Percentiles rank a stretch among this genome's conserved stretches.
Evolutionary conservation across 108 stramenopile species (phyloP).

Genomic region (Pseudonitzschia delicatissima): DNA sequence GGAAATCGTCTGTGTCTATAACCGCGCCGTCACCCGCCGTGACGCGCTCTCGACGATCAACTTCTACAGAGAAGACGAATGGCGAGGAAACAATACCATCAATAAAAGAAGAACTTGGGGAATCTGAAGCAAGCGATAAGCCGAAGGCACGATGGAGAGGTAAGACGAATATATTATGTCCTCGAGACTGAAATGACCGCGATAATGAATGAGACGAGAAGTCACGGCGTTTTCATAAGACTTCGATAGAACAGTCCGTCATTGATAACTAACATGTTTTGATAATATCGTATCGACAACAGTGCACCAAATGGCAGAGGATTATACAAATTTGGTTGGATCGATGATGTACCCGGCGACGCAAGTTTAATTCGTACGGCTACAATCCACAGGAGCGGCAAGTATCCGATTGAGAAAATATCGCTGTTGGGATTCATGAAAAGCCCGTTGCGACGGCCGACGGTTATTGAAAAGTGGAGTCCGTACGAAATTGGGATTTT

Average conservation of each 20-base stretch:
- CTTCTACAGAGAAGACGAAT: neutral
- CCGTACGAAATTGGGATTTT: conserved; percentile 86
- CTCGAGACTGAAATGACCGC: too few species aligned
- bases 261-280: neutral
- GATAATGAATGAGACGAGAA: neutral
- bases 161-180: neutral
- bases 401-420: conserved; percentile 56
- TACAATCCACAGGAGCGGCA: conserved; percentile 35
- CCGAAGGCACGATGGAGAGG: conserved; percentile 13
- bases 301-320: conserved; percentile 70
- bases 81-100: neutral
- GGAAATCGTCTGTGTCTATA: neutral
- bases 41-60: conserved; percentile 2
- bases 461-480: conserved; percentile 84
- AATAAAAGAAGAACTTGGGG: neutral
- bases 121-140: neutral
- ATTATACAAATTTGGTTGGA: conserved; percentile 59
- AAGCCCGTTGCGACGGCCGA: conserved; percentile 68
- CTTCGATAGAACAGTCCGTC: neutral
- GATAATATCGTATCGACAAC: neutral
- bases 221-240: neutral
- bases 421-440: conserved; percentile 59
- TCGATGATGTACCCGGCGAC: conserved; percentile 45
- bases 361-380: conserved; percentile 48
- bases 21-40: conserved; percentile 2